phyloP scores from a whole-genome alignment of 208 protist species.

The Trypanosoma platydactyli region DNA sequence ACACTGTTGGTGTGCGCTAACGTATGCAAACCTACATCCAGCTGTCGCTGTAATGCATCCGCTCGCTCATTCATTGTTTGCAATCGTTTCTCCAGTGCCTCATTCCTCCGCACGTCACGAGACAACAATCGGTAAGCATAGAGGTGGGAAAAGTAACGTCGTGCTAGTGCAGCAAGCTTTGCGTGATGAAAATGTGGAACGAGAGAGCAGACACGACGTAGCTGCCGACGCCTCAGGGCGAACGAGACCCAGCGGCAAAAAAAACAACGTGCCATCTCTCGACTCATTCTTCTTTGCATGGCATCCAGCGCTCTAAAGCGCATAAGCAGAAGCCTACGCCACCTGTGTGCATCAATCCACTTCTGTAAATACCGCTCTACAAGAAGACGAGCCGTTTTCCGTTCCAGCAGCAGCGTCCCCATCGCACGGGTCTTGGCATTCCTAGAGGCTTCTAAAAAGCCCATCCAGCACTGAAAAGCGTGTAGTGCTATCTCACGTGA shows the following conservation, averaged over 20 bases:
- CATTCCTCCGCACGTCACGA: background rate
- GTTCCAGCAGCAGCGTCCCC: conserved; percentile 13
- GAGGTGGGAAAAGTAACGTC: conserved; percentile 29
- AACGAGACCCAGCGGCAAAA: conserved; percentile 10
- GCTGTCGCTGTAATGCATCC: conserved; percentile 20
- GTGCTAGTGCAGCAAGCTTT: conserved; percentile 24
- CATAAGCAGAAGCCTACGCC: conserved; percentile 1
- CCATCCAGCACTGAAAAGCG: conserved; percentile 12
- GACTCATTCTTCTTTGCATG: conserved; percentile 9
- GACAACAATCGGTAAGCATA: conserved; percentile 13
- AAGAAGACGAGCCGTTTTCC: conserved; percentile 20
- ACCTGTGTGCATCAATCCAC: conserved; percentile 15
- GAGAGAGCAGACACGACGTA: background rate
- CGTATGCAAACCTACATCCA: conserved; percentile 31
- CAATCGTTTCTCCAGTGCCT: conserved; percentile 18
- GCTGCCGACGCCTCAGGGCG: background rate
- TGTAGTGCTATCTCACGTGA: conserved; percentile 17
- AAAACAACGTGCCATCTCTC: conserved; percentile 2
- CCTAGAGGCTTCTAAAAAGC: conserved; percentile 7
- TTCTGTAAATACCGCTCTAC: conserved; percentile 24
- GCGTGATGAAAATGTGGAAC: conserved; percentile 25
- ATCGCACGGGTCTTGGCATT: background rate
- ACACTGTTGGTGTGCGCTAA: conserved; percentile 35
- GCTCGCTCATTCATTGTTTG: conserved; percentile 9
- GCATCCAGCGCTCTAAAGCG: conserved; percentile 9